Conservation (phyloP, 1,139 yeast species). For the Groenewaldozyma auringiensis region DNA sequence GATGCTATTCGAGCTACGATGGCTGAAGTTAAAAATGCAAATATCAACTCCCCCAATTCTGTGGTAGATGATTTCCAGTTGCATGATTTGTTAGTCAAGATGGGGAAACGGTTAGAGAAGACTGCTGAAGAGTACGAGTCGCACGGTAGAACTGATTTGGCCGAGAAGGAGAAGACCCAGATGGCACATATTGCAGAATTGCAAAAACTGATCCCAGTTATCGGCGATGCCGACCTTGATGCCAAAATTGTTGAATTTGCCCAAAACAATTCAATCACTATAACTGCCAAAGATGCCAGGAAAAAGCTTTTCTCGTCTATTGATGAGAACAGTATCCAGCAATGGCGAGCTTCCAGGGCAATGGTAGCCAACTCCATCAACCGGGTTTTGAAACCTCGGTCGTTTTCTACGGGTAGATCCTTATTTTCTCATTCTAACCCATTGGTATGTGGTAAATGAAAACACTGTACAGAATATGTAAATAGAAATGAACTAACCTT, state of each 20-base stretch:
- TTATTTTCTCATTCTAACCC: slow-evolving; percentile 42
- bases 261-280: slow-evolving; percentile 25
- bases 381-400: slow-evolving; percentile 19
- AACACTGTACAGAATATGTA: slow-evolving; percentile 8
- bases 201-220: slow-evolving; percentile 41
- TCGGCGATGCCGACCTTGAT: slow-evolving; percentile 44
- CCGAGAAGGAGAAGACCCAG: slow-evolving; percentile 48
- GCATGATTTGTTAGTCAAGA: slow-evolving; percentile 41
- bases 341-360: slow-evolving; percentile 47
- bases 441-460: slow-evolving; percentile 34
- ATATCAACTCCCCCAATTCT: slow-evolving; percentile 43
- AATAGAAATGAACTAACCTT: slow-evolving; percentile 4
- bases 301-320: slow-evolving; percentile 40
- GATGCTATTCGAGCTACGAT: slow-evolving; percentile 50
- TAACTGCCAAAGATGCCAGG: slow-evolving; percentile 29
- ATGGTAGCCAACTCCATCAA: slow-evolving; percentile 25
- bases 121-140: slow-evolving; percentile 46
- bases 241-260: slow-evolving; percentile 36
- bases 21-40: slow-evolving; percentile 53
- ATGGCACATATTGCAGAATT: slow-evolving; percentile 40
- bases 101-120: slow-evolving; percentile 43
- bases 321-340: slow-evolving; percentile 43
- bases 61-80: slow-evolving; percentile 43
- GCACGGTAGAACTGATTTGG: slow-evolving; percentile 49
- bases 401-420: slow-evolving; percentile 15